phyloP scores from a whole-genome alignment of 345 rosid species.

The Erucastrum elatum region DNA sequence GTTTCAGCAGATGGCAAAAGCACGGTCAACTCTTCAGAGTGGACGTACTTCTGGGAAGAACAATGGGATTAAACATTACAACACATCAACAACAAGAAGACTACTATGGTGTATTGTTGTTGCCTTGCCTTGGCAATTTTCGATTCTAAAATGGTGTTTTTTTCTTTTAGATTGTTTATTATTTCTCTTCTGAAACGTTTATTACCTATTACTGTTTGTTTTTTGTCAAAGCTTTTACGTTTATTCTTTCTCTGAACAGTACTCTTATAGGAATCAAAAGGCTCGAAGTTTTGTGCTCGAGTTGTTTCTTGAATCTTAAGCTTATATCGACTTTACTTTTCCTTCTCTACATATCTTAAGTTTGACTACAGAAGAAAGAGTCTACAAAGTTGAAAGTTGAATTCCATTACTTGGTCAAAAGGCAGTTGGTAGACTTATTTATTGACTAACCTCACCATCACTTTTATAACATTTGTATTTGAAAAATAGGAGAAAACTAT shows the following conservation, averaged over 20 bases:
- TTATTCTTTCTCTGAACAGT: background rate
- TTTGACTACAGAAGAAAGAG: background rate
- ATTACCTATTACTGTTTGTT: too few species aligned
- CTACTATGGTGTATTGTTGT: background rate
- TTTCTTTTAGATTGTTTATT: background rate
- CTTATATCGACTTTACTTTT: background rate
- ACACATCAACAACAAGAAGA: background rate
- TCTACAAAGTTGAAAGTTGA: background rate
- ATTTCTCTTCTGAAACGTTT: background rate
- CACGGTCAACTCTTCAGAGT: slow-evolving; percentile 73
- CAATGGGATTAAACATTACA: slow-evolving; percentile 64
- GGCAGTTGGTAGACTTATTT: background rate
- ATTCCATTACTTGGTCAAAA: background rate
- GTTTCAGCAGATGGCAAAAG: slow-evolving; percentile 76
- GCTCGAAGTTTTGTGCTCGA: background rate
- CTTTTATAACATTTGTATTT: background rate
- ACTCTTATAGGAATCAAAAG: background rate
- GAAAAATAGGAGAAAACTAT: background rate
- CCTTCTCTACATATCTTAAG: too few species aligned
- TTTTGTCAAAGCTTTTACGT: background rate
- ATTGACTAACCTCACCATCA: background rate
- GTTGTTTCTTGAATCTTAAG: background rate
- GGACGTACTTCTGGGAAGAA: slow-evolving; percentile 79
- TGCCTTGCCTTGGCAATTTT: background rate
- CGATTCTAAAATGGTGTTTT: slow-evolving; percentile 11